Conservation (phyloP, 148 eudicot species). For the Vaccinium myrtillus region DNA sequence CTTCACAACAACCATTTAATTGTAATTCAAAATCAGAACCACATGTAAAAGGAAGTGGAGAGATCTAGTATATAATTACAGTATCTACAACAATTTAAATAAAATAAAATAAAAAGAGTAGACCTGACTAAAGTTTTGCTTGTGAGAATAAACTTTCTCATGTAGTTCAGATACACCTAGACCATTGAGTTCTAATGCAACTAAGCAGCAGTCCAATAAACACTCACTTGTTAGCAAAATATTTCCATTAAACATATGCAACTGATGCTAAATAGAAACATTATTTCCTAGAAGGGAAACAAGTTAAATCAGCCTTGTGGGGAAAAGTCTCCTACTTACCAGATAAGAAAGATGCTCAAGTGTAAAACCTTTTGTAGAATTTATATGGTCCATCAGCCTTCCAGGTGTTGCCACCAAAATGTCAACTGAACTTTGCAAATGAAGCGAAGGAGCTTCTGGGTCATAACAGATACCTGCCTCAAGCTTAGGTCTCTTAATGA, state of each 20-base stretch:
- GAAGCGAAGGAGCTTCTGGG: slow-evolving; percentile 55
- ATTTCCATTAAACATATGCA: neutral
- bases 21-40: neutral
- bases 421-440: slow-evolving; percentile 69
- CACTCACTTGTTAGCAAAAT: neutral
- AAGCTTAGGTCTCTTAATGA: slow-evolving; percentile 55
- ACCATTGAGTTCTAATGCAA: neutral
- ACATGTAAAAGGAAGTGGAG: neutral
- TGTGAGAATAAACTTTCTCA: neutral
- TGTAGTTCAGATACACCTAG: neutral
- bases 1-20: neutral
- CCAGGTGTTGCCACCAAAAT: slow-evolving; percentile 97
- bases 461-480: slow-evolving; percentile 69
- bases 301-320: neutral
- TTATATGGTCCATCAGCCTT: slow-evolving; percentile 92
- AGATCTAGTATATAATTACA: neutral
- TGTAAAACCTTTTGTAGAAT: slow-evolving; percentile 81
- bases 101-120: neutral
- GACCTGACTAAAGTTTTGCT: neutral
- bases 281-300: neutral
- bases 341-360: slow-evolving; percentile 88
- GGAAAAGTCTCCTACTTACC: slow-evolving; percentile 48
- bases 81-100: neutral
- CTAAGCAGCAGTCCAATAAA: neutral
- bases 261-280: neutral